A percentile compares a stretch with the other conserved stretches of the same genome.
phyloP scores from a whole-genome alignment of 2,329 filamentous ascomycete genomes.

The Daldinia eschscholtzii region DNA sequence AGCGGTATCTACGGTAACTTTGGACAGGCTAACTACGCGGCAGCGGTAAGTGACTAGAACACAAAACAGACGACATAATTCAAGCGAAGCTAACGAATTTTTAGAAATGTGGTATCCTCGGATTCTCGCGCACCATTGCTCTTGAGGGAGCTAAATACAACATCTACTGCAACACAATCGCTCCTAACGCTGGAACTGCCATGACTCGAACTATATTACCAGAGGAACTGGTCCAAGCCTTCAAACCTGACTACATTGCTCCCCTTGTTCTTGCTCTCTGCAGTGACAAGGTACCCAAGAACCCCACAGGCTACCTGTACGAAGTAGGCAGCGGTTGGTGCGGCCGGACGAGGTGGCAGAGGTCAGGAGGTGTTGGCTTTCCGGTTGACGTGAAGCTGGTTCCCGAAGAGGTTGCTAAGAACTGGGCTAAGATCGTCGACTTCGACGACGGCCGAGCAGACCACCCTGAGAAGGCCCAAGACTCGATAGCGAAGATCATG shows the following conservation, averaged over 20 bases:
- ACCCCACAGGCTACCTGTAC: conserved; percentile 87
- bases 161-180: conserved; percentile 98
- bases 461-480: conserved; percentile 82
- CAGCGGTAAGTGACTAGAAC: conserved; percentile 71
- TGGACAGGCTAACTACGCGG: conserved; percentile 96
- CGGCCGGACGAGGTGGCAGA: conserved; percentile 93
- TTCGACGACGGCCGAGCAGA: conserved; percentile 92
- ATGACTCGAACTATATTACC: conserved; percentile 96
- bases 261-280: conserved; percentile 87
- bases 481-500: conserved; percentile 80
- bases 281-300: conserved; percentile 87
- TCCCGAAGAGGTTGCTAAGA: conserved; percentile 83
- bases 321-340: conserved; percentile 97
- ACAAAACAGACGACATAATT: conserved; percentile 10
- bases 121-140: conserved; percentile 92
- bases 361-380: conserved; percentile 90
- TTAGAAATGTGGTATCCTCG: conserved; percentile 91
- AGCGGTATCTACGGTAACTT: conserved; percentile 99
- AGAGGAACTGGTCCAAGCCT: conserved; percentile 97
- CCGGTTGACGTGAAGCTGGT: conserved; percentile 85
- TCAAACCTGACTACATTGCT: conserved; percentile 99
- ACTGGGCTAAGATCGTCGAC: conserved; percentile 83
- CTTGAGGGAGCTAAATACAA: conserved; percentile 97
- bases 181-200: conserved; percentile 94
- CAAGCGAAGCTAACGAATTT: conserved; percentile 40